These are phyloP conservation scores for Sherardia arvensis DNA, from an alignment of 257 asterid genomes.

Conservation along the genomic window DNA sequence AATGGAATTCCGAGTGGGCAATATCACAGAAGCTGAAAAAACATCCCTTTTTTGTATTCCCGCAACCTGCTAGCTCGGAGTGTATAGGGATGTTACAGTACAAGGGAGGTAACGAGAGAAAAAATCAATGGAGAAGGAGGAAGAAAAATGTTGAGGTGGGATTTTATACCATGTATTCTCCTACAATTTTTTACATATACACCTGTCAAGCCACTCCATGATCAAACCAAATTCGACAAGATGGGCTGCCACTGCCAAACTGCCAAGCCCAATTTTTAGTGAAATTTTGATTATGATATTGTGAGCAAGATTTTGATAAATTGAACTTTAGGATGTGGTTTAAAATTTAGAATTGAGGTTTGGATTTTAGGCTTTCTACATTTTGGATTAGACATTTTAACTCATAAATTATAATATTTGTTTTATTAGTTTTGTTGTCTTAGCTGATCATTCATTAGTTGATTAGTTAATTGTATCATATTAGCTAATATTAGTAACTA, in stretches of 20 bases:
- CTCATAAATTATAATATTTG: too few relatives aligned
- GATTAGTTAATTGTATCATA: too few relatives aligned
- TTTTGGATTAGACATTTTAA: too few relatives aligned
- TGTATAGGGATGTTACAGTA: not conserved
- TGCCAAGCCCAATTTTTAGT: not conserved
- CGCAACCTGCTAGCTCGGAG: constrained; percentile 5
- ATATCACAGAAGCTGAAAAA: not conserved
- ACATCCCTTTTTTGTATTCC: constrained; percentile 10
- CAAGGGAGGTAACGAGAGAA: not conserved
- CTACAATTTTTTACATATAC: not conserved
- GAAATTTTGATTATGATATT: not conserved
- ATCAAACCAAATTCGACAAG: not conserved
- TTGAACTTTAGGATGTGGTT: too few relatives aligned
- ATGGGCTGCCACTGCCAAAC: too few relatives aligned
- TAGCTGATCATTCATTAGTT: too few relatives aligned
- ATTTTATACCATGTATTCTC: not conserved
- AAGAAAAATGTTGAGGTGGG: not conserved
- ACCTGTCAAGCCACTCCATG: not conserved
- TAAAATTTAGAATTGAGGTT: too few relatives aligned
- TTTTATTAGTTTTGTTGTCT: too few relatives aligned
- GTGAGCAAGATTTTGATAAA: too few relatives aligned
- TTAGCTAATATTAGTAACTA: too few relatives aligned
- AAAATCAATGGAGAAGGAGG: not conserved
- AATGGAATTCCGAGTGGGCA: constrained; percentile 29
- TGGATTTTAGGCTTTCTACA: too few relatives aligned